Percentiles rank a stretch among this genome's conserved stretches.
These are phyloP conservation scores for Hippophae gyantsensis DNA, from an alignment of 306 rosid genomes.

Conservation along the genomic window DNA sequence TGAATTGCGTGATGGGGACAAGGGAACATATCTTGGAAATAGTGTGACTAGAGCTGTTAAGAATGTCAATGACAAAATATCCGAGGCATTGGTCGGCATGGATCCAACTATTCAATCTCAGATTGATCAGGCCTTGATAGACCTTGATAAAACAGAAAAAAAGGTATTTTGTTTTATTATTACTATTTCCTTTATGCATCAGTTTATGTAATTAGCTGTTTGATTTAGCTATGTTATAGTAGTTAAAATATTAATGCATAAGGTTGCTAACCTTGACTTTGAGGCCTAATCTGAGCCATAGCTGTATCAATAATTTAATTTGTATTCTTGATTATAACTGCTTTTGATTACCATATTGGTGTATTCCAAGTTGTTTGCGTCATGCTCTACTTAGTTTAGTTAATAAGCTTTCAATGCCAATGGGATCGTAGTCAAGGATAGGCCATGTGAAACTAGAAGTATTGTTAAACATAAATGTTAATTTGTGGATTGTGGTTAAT, in stretches of 20 bases:
- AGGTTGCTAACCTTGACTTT: background rate
- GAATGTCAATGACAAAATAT: conserved; percentile 77
- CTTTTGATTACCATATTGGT: background rate
- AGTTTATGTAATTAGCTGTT: conserved; percentile 8
- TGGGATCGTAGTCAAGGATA: no score
- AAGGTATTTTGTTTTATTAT: conserved; percentile 37
- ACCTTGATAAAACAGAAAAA: conserved; percentile 91
- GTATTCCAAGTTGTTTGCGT: no score
- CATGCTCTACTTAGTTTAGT: background rate
- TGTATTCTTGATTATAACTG: conserved; percentile 1
- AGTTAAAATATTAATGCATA: background rate
- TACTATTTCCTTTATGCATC: background rate
- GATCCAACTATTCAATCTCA: conserved; percentile 85
- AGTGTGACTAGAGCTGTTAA: conserved; percentile 78
- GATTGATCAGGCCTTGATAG: conserved; percentile 91
- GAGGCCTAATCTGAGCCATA: background rate
- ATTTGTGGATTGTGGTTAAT: no score
- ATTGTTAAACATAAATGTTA: no score
- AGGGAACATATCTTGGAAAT: conserved; percentile 70
- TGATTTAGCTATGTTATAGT: background rate
- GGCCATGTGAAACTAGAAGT: no score
- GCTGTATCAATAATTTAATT: background rate
- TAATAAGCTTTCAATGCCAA: no score
- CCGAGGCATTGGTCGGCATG: conserved; percentile 85
- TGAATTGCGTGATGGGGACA: conserved; percentile 89